Percentiles rank a stretch among this genome's conserved stretches.
Conservation (phyloP, 1,139 yeast genomes). For the Hemisphaericaspora lyxosophila region DNA sequence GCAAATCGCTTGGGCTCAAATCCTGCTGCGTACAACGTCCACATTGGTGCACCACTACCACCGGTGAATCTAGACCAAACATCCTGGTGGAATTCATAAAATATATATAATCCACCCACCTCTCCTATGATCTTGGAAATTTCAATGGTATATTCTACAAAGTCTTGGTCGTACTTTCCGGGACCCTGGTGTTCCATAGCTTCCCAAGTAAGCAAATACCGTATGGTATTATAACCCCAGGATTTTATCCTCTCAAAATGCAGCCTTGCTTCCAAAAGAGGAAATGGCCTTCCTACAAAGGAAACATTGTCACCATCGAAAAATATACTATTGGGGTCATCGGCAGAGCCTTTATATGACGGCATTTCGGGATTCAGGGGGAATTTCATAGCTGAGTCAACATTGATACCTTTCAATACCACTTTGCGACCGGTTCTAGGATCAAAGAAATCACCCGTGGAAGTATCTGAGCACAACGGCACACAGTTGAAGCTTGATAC, state of each 20-base stretch:
- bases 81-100: constrained; percentile 90
- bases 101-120: constrained; percentile 76
- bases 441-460: constrained; percentile 61
- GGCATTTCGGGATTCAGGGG: constrained; percentile 62
- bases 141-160: constrained; percentile 65
- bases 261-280: constrained; percentile 64
- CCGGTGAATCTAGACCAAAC: constrained; percentile 91
- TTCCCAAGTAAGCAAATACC: constrained; percentile 88
- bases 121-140: constrained; percentile 57
- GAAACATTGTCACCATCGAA: constrained; percentile 71
- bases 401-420: constrained; percentile 75
- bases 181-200: constrained; percentile 91
- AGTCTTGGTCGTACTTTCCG: constrained; percentile 75
- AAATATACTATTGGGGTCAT: constrained; percentile 48
- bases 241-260: constrained; percentile 72
- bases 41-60: constrained; percentile 95
- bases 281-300: constrained; percentile 81
- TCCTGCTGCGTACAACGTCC: constrained; percentile 97
- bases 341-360: constrained; percentile 48
- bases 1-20: constrained; percentile 71
- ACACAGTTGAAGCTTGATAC: too few species aligned
- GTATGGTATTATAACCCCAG: constrained; percentile 78
- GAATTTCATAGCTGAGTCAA: constrained; percentile 73
- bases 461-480: constrained; percentile 32
- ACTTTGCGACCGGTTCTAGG: constrained; percentile 52